Conservation (phyloP, 139 green algal species). For the Micractinium sp. region DNA sequence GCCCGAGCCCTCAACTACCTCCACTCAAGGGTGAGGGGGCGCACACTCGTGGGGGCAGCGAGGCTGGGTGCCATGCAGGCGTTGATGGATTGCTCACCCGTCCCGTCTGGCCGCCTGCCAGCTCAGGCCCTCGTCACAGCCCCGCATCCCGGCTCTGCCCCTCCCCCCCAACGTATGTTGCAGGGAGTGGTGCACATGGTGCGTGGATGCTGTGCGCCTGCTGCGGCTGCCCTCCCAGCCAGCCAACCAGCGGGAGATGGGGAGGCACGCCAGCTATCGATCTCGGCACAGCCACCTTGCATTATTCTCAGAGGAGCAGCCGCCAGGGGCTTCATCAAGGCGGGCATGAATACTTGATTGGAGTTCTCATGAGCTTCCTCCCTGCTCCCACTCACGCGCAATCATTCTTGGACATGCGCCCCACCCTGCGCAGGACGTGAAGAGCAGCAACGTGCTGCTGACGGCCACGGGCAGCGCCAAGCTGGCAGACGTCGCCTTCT, state of each 20-base stretch:
- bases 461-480: background rate
- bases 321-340: no score
- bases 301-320: no score
- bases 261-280: no score
- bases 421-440: background rate
- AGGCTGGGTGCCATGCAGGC: background rate
- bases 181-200: background rate
- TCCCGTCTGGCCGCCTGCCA: no score
- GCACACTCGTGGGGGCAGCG: background rate
- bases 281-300: no score
- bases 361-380: no score
- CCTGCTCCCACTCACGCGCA: no score
- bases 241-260: background rate
- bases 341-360: no score
- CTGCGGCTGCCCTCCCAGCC: no score
- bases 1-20: slow-evolving; percentile 21
- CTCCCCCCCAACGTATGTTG: background rate
- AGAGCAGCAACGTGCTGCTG: slow-evolving; percentile 17
- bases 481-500: slow-evolving; percentile 2
- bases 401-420: no score
- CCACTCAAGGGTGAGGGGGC: background rate
- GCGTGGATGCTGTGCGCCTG: no score
- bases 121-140: background rate
- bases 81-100: background rate
- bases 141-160: background rate